phyloP scores from a whole-genome alignment of 1,139 yeast species.

The Scheffersomyces illinoinensis region DNA sequence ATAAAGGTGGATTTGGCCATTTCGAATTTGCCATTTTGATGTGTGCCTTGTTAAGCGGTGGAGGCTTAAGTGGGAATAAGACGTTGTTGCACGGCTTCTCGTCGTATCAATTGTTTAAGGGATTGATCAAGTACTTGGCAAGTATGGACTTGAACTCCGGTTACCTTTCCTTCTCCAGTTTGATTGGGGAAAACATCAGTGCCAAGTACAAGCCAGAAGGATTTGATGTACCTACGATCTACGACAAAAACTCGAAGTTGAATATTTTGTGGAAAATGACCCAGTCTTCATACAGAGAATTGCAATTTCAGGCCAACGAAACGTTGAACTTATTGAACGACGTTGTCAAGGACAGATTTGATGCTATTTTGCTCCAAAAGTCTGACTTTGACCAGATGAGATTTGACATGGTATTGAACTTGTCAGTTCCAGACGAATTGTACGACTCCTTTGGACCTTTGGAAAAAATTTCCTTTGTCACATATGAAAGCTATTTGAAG shows the following conservation, averaged over 20 bases:
- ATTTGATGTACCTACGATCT: constrained; percentile 70
- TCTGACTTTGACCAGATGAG: constrained; percentile 57
- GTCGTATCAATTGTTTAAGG: constrained; percentile 89
- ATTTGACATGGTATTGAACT: constrained; percentile 61
- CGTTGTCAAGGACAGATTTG: constrained; percentile 81
- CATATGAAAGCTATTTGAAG: constrained; percentile 65
- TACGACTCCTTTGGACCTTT: constrained; percentile 60
- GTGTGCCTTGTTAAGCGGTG: constrained; percentile 83
- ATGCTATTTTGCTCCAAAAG: constrained; percentile 73
- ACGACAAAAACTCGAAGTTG: constrained; percentile 71
- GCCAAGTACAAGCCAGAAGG: constrained; percentile 58
- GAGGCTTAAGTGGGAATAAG: constrained; percentile 73
- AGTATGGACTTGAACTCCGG: constrained; percentile 70
- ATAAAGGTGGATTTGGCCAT: constrained; percentile 85
- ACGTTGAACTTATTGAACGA: constrained; percentile 73
- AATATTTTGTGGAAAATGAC: constrained; percentile 86
- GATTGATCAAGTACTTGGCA: constrained; percentile 78
- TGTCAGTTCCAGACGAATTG: constrained; percentile 44
- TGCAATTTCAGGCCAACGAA: constrained; percentile 67
- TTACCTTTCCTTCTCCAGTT: constrained; percentile 65
- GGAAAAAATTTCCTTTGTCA: constrained; percentile 72
- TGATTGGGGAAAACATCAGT: constrained; percentile 46
- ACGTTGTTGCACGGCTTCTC: constrained; percentile 85
- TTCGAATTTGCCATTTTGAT: constrained; percentile 83
- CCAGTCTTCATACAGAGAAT: constrained; percentile 58